Percentiles rank a stretch among this genome's conserved stretches.
phyloP scores from a whole-genome alignment of 768 basidiomycete genomes.

The Amylocystis lapponica region DNA sequence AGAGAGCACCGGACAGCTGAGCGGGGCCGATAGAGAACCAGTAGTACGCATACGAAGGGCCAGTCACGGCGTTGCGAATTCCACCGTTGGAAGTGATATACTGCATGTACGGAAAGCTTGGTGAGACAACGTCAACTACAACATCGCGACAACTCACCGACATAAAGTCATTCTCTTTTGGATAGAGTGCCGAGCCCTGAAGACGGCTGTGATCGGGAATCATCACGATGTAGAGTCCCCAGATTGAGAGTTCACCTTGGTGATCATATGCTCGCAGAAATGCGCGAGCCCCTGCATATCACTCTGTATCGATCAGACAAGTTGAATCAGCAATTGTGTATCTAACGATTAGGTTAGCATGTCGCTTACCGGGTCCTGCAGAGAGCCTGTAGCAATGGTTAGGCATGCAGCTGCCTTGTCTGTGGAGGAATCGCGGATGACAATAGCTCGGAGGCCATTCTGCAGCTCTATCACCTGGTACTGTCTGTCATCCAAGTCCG shows the following conservation, averaged over 20 bases:
- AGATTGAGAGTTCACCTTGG: conserved; percentile 26
- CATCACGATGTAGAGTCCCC: neutral
- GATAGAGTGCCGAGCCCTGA: conserved; percentile 29
- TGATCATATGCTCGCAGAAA: conserved; percentile 48
- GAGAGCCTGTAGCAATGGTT: conserved; percentile 43
- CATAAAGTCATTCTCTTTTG: conserved; percentile 44
- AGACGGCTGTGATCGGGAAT: neutral
- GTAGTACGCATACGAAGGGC: conserved; percentile 41
- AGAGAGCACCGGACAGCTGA: conserved; percentile 27
- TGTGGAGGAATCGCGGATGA: conserved; percentile 39
- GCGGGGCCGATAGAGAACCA: conserved; percentile 26
- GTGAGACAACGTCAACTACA: neutral
- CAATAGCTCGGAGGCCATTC: conserved; percentile 42
- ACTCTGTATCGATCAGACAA: conserved; percentile 16
- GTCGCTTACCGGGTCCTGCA: conserved; percentile 39
- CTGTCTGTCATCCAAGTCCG: conserved; percentile 30
- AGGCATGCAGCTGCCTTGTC: conserved; percentile 50
- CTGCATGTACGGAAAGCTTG: conserved; percentile 9
- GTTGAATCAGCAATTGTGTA: neutral
- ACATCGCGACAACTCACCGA: conserved; percentile 11
- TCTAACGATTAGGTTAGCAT: conserved; percentile 1
- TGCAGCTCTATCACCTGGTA: conserved; percentile 39
- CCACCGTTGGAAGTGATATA: conserved; percentile 36
- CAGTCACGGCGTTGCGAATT: conserved; percentile 47
- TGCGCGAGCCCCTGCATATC: conserved; percentile 38